Base-by-base conservation (phyloP, 2,329 filamentous ascomycete genomes). In the Ophiosphaerella narmari region DNA sequence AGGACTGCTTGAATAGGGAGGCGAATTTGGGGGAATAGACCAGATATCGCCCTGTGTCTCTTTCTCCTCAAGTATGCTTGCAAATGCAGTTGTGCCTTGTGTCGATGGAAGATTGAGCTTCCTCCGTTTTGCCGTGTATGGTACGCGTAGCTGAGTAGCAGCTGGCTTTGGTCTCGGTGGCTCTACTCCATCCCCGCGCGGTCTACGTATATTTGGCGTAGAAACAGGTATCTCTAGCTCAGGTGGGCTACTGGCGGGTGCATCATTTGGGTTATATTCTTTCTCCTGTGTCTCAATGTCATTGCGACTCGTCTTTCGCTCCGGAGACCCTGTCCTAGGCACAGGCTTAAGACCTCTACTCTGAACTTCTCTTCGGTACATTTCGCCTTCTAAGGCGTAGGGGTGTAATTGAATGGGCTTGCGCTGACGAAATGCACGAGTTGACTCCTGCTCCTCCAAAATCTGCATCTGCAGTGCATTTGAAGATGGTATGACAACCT, bases 391-490 rank as follows among this genome's bases (percentile, higher is more conserved):
- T 18, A 78, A 55, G 18, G 74, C 59, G 52, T 79, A 80, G 2
- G 78, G 78, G 64, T 80, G 75, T 24, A 80, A 57, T 54, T 80
- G 78, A 39, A 78, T 78, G 12, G 77, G 74, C 39, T 77, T 78
- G 8, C 78, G 67, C 39, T 74, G 63, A n/a, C 78, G 70, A 18
- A 80, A 67, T 7, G 66, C 73, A 35, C 77, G 67, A 26, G 47
- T 52, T 31, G 53, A 43, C 34, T 51, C 57, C 13, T 65, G 50
- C 16, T 60, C 48, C 14, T 60, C 57, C 14, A 43, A 51, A 34
- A 56, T 52, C 13, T 57, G 52, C 8, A 39, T 46, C 34, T 61
- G 62, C 33, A 60, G 37, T 46, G 50, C 49, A 12, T 46, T 58
- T 23, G 63, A 60, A n/a, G 46, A 57, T 29, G 64, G 63, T 55